Conservation (phyloP, 768 basidiomycete genomes). For the Mycena amicta region DNA sequence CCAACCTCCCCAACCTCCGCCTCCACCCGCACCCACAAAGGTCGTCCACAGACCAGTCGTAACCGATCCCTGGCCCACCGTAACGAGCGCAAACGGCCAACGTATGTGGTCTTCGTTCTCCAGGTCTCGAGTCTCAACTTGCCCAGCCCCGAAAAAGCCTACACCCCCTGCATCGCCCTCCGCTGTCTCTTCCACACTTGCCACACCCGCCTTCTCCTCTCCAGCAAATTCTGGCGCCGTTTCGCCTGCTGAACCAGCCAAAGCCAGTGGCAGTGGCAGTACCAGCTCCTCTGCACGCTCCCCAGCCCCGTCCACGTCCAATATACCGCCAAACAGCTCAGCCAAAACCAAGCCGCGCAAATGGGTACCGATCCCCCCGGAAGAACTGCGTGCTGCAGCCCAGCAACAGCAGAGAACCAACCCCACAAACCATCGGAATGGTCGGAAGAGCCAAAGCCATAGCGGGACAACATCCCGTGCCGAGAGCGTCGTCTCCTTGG, state of each 20-base stretch:
- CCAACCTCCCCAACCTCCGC: neutral
- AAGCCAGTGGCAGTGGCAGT: neutral
- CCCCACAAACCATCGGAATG: neutral
- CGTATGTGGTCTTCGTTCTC: neutral
- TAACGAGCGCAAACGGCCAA: slow-evolving; percentile 8
- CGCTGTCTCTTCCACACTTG: neutral
- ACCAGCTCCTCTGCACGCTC: neutral
- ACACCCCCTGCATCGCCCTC: neutral
- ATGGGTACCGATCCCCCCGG: slow-evolving; percentile 53
- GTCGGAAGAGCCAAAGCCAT: slow-evolving; percentile 4
- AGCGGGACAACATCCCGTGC: slow-evolving; percentile 15
- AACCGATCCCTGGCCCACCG: slow-evolving; percentile 15
- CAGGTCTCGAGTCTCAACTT: neutral
- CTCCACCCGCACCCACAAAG: slow-evolving; percentile 1
- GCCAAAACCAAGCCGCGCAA: slow-evolving; percentile 28
- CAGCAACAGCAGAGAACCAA: slow-evolving; percentile 26
- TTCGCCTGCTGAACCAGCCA: neutral
- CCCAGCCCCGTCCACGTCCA: neutral
- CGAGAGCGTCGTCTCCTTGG: slow-evolving; percentile 9
- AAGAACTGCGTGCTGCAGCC: slow-evolving; percentile 49
- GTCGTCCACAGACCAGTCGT: slow-evolving; percentile 7
- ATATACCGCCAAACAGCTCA: no score
- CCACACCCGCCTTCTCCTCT: slow-evolving; percentile 1
- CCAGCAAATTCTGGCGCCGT: neutral
- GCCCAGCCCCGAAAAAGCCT: neutral